Base-by-base conservation (phyloP, 441 rosid genomes). In the Euphorbia corollata region DNA sequence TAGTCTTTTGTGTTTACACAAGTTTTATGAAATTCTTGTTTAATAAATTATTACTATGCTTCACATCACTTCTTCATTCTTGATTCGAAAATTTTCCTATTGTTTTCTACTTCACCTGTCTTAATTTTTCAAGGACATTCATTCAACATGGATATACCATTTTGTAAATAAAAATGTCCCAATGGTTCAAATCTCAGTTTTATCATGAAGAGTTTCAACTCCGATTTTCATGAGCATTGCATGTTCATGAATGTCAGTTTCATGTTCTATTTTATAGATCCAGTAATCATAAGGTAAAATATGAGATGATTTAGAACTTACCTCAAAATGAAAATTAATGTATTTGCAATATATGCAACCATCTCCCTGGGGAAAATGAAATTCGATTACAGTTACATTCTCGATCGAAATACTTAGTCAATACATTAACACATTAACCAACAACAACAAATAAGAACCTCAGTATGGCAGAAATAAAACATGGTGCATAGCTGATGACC, bases 331-430 rank as follows among this genome's bases (percentile, higher is more conserved):
- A 91, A 94, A 69, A 94, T 87, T 64, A 91, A 71, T 38, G 97
- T 89, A 80, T 94, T 94, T 68, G 97, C 99, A 77, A 91, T 86
- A 73, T 91, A 91, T 47, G 97, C 88, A 64, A 87, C 87, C 97
- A 94, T 94, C 85, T 86, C 97, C 99, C 99, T 93, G 82, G 36
- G 73, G 68, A 62, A 57, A 51, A 41, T 36, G 24, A 61, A 64
- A 72, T 43, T 27, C 57, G 39, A 70, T 63, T 36, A 69, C 6
- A 38, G n/a, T 45, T n/a, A 27, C 67, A 61, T 36, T 20, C 30
- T 59, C 34, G 55, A 47, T 41, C 36, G 27, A 56, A 36, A 62
- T 58, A 43, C 43, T 10, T 23, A 57, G 20, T 23, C 54, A 19
- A 16, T 15, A 12, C 0, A 22, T 8, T 38, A 34, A 34, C 50